Base-by-base conservation (phyloP, 352 stramenopile species). In the Blastocystis sp. region DNA sequence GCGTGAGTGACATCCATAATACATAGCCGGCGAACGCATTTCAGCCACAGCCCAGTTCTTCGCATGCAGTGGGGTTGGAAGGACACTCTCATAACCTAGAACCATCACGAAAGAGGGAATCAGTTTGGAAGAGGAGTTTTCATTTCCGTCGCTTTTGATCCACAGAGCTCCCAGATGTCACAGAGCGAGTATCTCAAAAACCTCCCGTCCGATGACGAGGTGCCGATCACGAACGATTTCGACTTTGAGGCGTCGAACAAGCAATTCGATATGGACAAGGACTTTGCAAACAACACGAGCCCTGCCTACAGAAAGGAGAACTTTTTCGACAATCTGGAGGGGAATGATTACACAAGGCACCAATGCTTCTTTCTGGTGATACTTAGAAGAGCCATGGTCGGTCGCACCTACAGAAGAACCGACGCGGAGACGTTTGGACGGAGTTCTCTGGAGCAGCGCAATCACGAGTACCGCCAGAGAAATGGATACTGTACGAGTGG, bases 241-340 rank as follows among this genome's bases (percentile, higher is more conserved):
- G 74, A 84, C 48, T 84, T 84, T 64, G 74, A 84, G 34, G 52
- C 65, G 60, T 84, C 74, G 38, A 84, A 84, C 74, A 66, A 70
- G 45, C n/a, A 68, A 54, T 52, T 84, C 21, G 74, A 84, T 28
- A 84, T 69, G 38, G 74, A 84, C 45, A 28, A 57, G 19, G 74
- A 70, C 21, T 14, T 45, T n/a, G 14, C 59, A 3, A 59, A 68
- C 3, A 52, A 54, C 34, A 24, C 57, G n/a, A 6, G 54, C 2
- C 74, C 74, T 59, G 74, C 74, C 3, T 84, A 84, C 61, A 66
- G 54, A 28, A 84, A 84, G 74, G 74, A 70, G 2, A 28, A 84
- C 54, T 84, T 84, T 34, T 84, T 84, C 45, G 74, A 84, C 42
- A 84, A 14, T 11, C 74, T 84, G 3, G 54, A 84, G 54, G 74